A percentile compares a stretch with the other conserved stretches of the same genome.
Evolutionary conservation across 331 rosid genomes (phyloP).

Genomic region (Quercus tomentella): DNA sequence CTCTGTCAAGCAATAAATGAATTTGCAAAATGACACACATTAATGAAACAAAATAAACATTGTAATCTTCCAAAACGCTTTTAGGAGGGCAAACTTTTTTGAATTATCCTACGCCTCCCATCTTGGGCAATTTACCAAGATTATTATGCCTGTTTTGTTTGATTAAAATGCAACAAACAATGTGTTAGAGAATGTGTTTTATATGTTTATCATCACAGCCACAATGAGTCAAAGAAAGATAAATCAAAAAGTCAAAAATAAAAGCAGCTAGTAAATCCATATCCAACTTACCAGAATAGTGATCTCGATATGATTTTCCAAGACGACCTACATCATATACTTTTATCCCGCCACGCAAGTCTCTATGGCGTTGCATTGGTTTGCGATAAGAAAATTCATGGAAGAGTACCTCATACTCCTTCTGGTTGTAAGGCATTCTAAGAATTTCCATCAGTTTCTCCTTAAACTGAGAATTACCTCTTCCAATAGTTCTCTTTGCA

Average conservation of each 20-base stretch:
- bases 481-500: background rate
- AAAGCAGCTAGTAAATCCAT: background rate
- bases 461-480: conserved; percentile 34
- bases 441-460: conserved; percentile 51
- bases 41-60: too few relatives aligned
- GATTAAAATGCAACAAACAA: background rate
- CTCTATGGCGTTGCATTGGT: conserved; percentile 22
- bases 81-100: too few relatives aligned
- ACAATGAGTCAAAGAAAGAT: background rate
- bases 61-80: too few relatives aligned
- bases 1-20: too few relatives aligned
- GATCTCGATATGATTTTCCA: conserved; percentile 47
- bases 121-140: too few relatives aligned
- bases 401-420: conserved; percentile 20
- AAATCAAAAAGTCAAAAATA: conserved; percentile 3
- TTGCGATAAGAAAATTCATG: conserved; percentile 3
- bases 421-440: conserved; percentile 45
- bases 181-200: background rate
- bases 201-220: background rate
- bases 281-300: conserved; percentile 46
- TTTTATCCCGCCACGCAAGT: conserved; percentile 33
- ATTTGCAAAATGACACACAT: too few relatives aligned
- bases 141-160: too few relatives aligned
- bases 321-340: conserved; percentile 9
- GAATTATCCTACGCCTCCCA: too few relatives aligned